Base-by-base conservation (phyloP, 2,329 filamentous ascomycete genomes). In the Spiromastix sp. region DNA sequence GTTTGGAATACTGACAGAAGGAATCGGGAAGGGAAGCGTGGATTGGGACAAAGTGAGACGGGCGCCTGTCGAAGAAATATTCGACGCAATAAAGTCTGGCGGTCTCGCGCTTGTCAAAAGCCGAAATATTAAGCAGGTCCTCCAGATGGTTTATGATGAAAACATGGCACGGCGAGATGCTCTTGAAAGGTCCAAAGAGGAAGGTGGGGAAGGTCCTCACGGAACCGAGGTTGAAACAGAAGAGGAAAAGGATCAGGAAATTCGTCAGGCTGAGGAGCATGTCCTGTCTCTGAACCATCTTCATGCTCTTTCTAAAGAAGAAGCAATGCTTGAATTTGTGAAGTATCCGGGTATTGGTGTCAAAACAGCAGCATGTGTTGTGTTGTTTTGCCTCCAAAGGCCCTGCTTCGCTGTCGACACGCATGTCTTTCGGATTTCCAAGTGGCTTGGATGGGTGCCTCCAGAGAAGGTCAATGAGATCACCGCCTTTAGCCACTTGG, bases 91-190 rank as follows among this genome's bases (percentile, higher is more conserved):
- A 49, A 77, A 75, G 45, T 59, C 63, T 5, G 83, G 82, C 7
- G 85, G 85, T 0, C 63, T 87, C 2, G 79, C 76, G 2, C 70
- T 72, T n/a, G 66, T 68, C 11, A 91, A 87, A 57, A 78, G 75
- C 40, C 77, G 71, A 34, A 68, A 79, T 44, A 84, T 93, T 49
- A 85, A 87, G 53, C 59, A 61, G 11, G 85, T 85, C 22, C 64
- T 93, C 6, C 72, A 85, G 34, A 74, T 77, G 56, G 79, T 86
- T 0, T 76, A 81, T 49, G 63, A 75, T 29, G 77, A 85, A 45
- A 85, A 84, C 24, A 65, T 72, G 45, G 58, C 61, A n/a, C 68
- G 74, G 8, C 67, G 64, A 13, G 57, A 70, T 13, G 67, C 66
- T 1, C 63, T 77, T 15, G 31, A 63, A 1, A 51, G 57, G 20